Percentiles rank a stretch among this genome's conserved stretches.
These are phyloP conservation scores for Yamadazyma phyllophila DNA, from an alignment of 805 yeast species.

Conservation along the genomic window DNA sequence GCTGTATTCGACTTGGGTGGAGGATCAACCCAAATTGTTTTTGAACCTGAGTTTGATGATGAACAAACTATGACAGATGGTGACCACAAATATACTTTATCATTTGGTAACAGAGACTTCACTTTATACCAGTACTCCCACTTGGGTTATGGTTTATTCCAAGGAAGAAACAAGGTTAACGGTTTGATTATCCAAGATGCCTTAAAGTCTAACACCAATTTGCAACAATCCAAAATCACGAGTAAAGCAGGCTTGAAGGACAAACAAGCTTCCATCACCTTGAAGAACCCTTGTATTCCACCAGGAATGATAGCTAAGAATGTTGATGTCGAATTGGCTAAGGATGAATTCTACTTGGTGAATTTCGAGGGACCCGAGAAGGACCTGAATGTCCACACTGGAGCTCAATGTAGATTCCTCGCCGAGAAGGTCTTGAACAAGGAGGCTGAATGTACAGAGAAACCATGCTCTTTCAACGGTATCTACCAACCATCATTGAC, in stretches of 20 bases:
- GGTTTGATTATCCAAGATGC: constrained; percentile 55
- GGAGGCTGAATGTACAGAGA: constrained; percentile 67
- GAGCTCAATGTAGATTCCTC: constrained; percentile 81
- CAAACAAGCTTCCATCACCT: constrained; percentile 41
- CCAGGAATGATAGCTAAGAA: constrained; percentile 64
- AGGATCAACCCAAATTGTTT: constrained; percentile 97
- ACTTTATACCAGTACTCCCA: constrained; percentile 90
- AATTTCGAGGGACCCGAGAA: constrained; percentile 60
- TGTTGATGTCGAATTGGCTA: constrained; percentile 57
- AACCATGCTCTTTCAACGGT: constrained; percentile 96
- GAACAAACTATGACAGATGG: constrained; percentile 73
- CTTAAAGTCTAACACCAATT: constrained; percentile 27
- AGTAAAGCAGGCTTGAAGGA: constrained; percentile 24
- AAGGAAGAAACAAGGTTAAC: constrained; percentile 85
- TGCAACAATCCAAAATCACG: constrained; percentile 21
- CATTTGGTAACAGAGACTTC: constrained; percentile 80
- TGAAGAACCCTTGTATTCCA: constrained; percentile 84
- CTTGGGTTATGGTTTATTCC: constrained; percentile 92
- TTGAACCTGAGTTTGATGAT: constrained; percentile 77
- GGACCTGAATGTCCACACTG: constrained; percentile 38
- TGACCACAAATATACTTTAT: constrained; percentile 78
- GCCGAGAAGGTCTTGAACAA: constrained; percentile 84
- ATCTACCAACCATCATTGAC: constrained; percentile 92
- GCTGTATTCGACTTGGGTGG: constrained; percentile 99
- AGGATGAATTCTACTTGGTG: constrained; percentile 45